Evolutionary conservation across 495 filamentous ascomycete species (phyloP), one percentile per base, ranked within the genome.

Genomic region (Penicilliopsis zonata): DNA sequence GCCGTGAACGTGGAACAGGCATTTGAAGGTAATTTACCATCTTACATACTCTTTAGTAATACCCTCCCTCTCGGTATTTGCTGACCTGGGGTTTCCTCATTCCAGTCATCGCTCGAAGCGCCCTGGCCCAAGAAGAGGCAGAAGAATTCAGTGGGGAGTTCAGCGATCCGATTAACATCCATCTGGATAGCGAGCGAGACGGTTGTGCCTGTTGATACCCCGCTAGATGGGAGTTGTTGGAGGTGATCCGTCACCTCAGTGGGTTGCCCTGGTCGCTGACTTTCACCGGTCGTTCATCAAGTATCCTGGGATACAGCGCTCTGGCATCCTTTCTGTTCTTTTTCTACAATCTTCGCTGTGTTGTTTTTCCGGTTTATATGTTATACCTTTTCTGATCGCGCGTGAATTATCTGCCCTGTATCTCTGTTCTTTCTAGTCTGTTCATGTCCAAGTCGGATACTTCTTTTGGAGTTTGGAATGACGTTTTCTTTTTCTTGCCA

Each of bases 1-100:
- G 92, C 87, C 16, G 76, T 94, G 50, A 95, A 96, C 45, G 90
- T 99, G 9, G 90, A 99, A 64, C 83, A 95, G 58, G 92, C 90
- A 30, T 99, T 99, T 52, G 90, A 96, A 68, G 84, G 88, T 94
- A 57, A 41, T n/a, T n/a, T n/a, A n/a, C n/a, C n/a, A n/a, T n/a
- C n/a, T n/a, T n/a, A n/a, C n/a, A n/a, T 4, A 23, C 10, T n/a
- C n/a, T 27, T 13, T 27, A 13, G 4, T 3, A 27, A 27, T 23
- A 9, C 14, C n/a, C 10, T 27, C 5, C 13, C 21, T 18, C 16
- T 4, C 18, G 13, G 13, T 30, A 9, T 9, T 4, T 17, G 13
- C 28, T 30, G 10, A 16, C 19, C 32, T 51, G 17, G 41, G 27
- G 7, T 20, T 1, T 8, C 23, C 28, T 5, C 30, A 24, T 28